A percentile compares a stretch with the other conserved stretches of the same genome.
Conservation (phyloP, 805 yeast species). For the Blastobotrys terrestris region DNA sequence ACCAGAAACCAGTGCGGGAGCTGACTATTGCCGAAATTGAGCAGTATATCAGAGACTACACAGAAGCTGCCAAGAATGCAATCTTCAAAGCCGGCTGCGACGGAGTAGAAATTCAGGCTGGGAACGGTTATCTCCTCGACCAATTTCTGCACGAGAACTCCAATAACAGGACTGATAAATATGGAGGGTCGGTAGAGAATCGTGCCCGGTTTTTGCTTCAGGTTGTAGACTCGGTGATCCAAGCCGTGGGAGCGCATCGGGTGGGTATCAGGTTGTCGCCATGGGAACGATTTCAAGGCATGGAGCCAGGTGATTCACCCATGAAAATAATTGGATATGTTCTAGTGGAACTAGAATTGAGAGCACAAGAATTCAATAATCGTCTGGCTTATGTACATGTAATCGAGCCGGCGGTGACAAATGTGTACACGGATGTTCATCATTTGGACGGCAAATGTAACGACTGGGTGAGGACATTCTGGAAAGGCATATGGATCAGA, state of each 20-base stretch:
- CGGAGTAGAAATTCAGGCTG: conserved; percentile 58
- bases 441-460: conserved; percentile 7
- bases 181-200: conserved; percentile 55
- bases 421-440: conserved; percentile 12
- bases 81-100: conserved; percentile 47
- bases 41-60: conserved; percentile 40
- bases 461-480: conserved; percentile 17
- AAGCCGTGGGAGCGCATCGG: conserved; percentile 45
- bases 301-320: conserved; percentile 26
- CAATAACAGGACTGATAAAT: conserved; percentile 50
- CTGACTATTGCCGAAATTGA: conserved; percentile 41
- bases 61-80: conserved; percentile 46
- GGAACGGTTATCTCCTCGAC: conserved; percentile 52
- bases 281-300: conserved; percentile 11
- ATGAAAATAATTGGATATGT: conserved; percentile 39
- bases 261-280: conserved; percentile 39
- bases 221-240: conserved; percentile 43
- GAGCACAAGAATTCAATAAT: conserved; percentile 29
- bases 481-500: conserved; percentile 20
- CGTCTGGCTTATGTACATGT: conserved; percentile 32
- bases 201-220: conserved; percentile 45
- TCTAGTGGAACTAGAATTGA: conserved; percentile 36
- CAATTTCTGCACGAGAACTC: conserved; percentile 40
- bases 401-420: conserved; percentile 28
- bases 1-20: conserved; percentile 28